Conservation (phyloP, 805 yeast genomes). For the Candida xyloterini region DNA sequence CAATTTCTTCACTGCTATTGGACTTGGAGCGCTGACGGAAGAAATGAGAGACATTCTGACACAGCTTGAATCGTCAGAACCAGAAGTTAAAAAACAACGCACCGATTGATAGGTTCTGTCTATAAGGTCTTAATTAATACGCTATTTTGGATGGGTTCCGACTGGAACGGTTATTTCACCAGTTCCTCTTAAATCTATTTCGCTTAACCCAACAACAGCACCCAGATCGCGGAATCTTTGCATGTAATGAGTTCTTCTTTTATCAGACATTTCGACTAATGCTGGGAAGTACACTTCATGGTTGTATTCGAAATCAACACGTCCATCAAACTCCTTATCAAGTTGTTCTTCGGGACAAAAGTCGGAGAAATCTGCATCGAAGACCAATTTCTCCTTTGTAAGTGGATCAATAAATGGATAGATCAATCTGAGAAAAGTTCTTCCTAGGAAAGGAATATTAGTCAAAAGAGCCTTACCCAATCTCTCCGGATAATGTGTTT, state of each 20-base stretch:
- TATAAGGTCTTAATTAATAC: background rate
- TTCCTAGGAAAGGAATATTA: slow-evolving; percentile 90
- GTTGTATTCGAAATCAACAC: slow-evolving; percentile 75
- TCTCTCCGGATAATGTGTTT: slow-evolving; percentile 97
- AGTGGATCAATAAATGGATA: slow-evolving; percentile 96
- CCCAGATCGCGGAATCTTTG: slow-evolving; percentile 73
- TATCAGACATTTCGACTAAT: slow-evolving; percentile 56
- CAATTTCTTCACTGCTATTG: slow-evolving; percentile 91
- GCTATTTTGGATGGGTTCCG: slow-evolving; percentile 28
- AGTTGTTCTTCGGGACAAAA: slow-evolving; percentile 81
- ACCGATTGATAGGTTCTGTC: background rate
- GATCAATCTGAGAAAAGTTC: slow-evolving; percentile 87
- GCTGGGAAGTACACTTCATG: slow-evolving; percentile 80
- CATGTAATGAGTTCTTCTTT: slow-evolving; percentile 60
- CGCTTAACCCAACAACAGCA: slow-evolving; percentile 72
- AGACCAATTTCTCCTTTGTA: slow-evolving; percentile 90
- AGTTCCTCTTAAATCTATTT: slow-evolving; percentile 64
- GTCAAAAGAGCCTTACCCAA: slow-evolving; percentile 89
- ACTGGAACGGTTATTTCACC: slow-evolving; percentile 29
- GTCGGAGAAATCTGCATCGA: slow-evolving; percentile 80
- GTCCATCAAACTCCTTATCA: slow-evolving; percentile 83
- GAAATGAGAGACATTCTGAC: slow-evolving; percentile 56
- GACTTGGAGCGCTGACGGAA: slow-evolving; percentile 80
- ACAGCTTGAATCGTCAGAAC: slow-evolving; percentile 21
- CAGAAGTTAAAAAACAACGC: background rate